These are phyloP conservation scores for Tricholoma terreum DNA, from an alignment of 768 basidiomycete genomes.

Conservation along the genomic window DNA sequence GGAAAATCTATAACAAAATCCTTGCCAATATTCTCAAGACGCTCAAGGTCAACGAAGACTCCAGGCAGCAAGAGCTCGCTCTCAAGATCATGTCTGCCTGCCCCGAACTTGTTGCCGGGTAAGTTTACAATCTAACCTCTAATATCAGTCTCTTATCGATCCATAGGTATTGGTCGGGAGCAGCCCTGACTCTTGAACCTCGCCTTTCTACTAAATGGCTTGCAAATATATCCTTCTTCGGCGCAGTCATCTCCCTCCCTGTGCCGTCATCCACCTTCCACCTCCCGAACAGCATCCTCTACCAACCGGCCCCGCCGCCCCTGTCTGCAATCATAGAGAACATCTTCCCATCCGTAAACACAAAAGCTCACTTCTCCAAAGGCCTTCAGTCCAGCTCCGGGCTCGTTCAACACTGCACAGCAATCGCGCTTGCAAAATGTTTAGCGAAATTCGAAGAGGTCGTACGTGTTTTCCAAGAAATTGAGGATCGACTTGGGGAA, in stretches of 20 bases:
- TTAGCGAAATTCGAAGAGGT: conserved; percentile 68
- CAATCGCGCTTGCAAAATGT: conserved; percentile 72
- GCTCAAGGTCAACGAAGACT: conserved; percentile 87
- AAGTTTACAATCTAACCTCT: conserved; percentile 26
- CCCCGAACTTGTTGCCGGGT: conserved; percentile 85
- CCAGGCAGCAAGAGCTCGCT: conserved; percentile 79
- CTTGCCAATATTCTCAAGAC: conserved; percentile 69
- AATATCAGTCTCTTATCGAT: conserved; percentile 11
- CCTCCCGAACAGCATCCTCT: conserved; percentile 44
- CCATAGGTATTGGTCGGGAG: conserved; percentile 67
- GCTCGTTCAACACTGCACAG: conserved; percentile 85
- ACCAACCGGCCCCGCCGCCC: conserved; percentile 74
- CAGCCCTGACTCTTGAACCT: conserved; percentile 74
- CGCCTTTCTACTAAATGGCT: conserved; percentile 90
- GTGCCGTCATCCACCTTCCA: conserved; percentile 65
- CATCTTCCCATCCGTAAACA: conserved; percentile 67
- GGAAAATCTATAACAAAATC: conserved; percentile 79
- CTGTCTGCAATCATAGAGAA: conserved; percentile 71
- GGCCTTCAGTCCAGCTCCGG: conserved; percentile 70
- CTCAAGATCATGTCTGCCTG: conserved; percentile 77
- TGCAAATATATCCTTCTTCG: conserved; percentile 81
- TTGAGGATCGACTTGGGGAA: conserved; percentile 57
- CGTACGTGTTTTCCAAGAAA: conserved; percentile 40
- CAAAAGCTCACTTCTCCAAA: conserved; percentile 74
- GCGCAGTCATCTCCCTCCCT: conserved; percentile 72